phyloP scores from a whole-genome alignment of 148 eudicot genomes.

The Dianthus caryophyllus region DNA sequence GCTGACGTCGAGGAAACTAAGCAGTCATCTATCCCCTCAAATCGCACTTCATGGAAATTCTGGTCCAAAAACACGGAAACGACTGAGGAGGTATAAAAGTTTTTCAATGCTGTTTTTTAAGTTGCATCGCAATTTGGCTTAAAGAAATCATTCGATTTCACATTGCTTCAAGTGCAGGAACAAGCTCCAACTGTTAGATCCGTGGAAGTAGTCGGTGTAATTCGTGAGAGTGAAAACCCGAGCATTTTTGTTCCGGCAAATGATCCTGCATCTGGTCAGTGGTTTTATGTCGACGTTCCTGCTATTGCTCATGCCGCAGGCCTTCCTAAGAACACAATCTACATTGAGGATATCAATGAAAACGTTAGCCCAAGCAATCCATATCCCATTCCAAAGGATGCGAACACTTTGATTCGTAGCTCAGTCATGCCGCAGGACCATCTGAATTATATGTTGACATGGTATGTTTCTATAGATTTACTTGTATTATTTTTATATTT shows the following conservation, averaged over 20 bases:
- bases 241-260: slow-evolving; percentile 92
- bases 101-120: slow-evolving; percentile 11
- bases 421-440: slow-evolving; percentile 99
- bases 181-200: slow-evolving; percentile 36
- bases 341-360: slow-evolving; percentile 69
- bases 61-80: slow-evolving; percentile 56
- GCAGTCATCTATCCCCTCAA: slow-evolving; percentile 27
- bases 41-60: slow-evolving; percentile 59
- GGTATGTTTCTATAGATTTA: slow-evolving; percentile 36
- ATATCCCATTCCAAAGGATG: slow-evolving; percentile 87
- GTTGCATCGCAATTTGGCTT: background rate
- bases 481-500: background rate
- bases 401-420: slow-evolving; percentile 59
- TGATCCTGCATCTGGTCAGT: slow-evolving; percentile 66
- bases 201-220: slow-evolving; percentile 71
- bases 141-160: background rate
- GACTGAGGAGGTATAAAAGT: slow-evolving; percentile 32
- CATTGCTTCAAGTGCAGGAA: slow-evolving; percentile 38
- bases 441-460: slow-evolving; percentile 76
- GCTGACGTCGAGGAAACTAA: slow-evolving; percentile 30
- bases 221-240: slow-evolving; percentile 95
- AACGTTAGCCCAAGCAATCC: slow-evolving; percentile 62
- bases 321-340: slow-evolving; percentile 65
- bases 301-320: slow-evolving; percentile 63
- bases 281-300: slow-evolving; percentile 97